Evolutionary conservation across 805 yeast genomes (phyloP).

Genomic region (Saturnispora silvae): DNA sequence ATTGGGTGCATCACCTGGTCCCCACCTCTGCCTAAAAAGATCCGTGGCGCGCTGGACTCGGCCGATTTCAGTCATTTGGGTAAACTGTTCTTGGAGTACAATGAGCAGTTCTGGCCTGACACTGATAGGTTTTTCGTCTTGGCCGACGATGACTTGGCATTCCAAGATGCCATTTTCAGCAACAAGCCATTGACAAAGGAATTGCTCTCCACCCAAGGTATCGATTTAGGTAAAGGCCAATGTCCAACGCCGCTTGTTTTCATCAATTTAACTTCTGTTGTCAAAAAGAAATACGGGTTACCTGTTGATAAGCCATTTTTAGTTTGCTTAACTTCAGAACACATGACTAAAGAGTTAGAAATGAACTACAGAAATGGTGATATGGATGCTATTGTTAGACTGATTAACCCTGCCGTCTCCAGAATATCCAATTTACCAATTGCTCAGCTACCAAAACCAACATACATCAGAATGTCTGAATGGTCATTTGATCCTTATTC

Average conservation of each 20-base stretch:
- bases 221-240: slow-evolving; percentile 1
- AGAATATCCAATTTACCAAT: slow-evolving; percentile 20
- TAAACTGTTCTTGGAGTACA: slow-evolving; percentile 38
- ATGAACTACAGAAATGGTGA: slow-evolving; percentile 20
- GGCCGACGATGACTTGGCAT: slow-evolving; percentile 21
- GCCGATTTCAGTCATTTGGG: slow-evolving; percentile 35
- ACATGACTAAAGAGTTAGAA: slow-evolving; percentile 40
- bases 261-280: slow-evolving; percentile 20
- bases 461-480: slow-evolving; percentile 24
- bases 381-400: slow-evolving; percentile 31
- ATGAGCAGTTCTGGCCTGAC: slow-evolving; percentile 35
- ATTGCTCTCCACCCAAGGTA: background rate
- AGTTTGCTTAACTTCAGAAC: slow-evolving; percentile 38
- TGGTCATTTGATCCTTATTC: slow-evolving; percentile 46
- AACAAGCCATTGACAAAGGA: background rate
- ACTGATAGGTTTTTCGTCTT: slow-evolving; percentile 26
- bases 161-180: slow-evolving; percentile 11
- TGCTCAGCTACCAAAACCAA: slow-evolving; percentile 18
- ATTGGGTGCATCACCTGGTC: slow-evolving; percentile 24
- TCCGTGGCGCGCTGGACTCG: slow-evolving; percentile 18
- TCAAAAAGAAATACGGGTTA: slow-evolving; percentile 1
- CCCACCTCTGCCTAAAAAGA: slow-evolving; percentile 26
- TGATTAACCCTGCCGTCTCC: slow-evolving; percentile 33
- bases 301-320: slow-evolving; percentile 29
- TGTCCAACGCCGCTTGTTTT: slow-evolving; percentile 22